Base-by-base conservation (phyloP, 352 stramenopile genomes). In the Pilasporangium apinafurcum region DNA sequence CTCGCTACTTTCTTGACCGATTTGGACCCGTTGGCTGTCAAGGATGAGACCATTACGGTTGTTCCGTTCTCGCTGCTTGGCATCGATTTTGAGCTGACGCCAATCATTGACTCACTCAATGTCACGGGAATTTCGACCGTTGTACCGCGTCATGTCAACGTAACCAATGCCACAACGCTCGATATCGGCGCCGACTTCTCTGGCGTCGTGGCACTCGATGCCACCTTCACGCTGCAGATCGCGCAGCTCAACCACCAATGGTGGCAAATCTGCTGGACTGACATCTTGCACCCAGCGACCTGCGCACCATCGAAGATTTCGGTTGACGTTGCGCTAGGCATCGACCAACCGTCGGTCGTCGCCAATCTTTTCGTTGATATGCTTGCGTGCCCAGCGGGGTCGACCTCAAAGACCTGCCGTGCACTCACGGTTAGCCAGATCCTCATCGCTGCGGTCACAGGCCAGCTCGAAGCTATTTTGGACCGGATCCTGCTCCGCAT, bases 101-200 rank as follows among this genome's bases (percentile, higher is more conserved):
- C 61, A 16, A 48, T 45, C 25, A 52, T 70, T 39, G 46, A 63
- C 16, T 22, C 43, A 13, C 49, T 70, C 37, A 63, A 66, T 36
- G 27, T 64, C 34, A 59, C 48, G 30, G 61, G 60, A 2, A 42
- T 61, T 42, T 56, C 52, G 24, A 62, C 29, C 29, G 40, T 71
- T 30, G 42, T 59, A 35, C 56, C 61, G 28, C 37, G 44, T 18
- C 57, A 71, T n/a, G 49, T 48, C 29, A 48, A 40, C 28, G 41
- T 48, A 8, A 31, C 29, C n/a, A 28, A 18, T 8, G 28, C 41
- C 4, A 48, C 29, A 29, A 29, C 13, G 4, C 21, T 48, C 14
- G 22, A 18, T 22, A 36, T 48, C 41, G 30, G 13, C n/a, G 41
- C 41, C 14, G 21, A 48, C 29, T 25, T 48, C 30, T 22, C 29